These are phyloP conservation scores for Vanilla planifolia DNA, from an alignment of 106 monocot species.

Conservation along the genomic window DNA sequence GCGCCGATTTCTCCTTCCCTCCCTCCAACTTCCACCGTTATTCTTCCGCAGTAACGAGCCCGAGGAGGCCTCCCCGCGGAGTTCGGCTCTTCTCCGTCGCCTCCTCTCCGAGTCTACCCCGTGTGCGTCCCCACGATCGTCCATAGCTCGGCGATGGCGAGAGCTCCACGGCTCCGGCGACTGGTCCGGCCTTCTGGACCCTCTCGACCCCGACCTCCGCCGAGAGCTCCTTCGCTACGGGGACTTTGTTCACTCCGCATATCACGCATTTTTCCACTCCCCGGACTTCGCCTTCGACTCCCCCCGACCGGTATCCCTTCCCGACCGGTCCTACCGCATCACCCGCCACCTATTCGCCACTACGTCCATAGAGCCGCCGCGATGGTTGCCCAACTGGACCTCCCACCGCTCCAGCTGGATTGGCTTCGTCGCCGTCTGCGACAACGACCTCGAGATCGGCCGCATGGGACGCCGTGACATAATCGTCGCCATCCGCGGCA, in stretches of 20 bases:
- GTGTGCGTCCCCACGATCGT: slow-evolving; percentile 39
- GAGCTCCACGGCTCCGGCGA: slow-evolving; percentile 53
- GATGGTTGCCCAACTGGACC: background rate
- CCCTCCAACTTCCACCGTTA: slow-evolving; percentile 28
- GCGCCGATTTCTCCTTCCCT: background rate
- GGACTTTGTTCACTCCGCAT: slow-evolving; percentile 72
- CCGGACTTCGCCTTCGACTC: slow-evolving; percentile 15
- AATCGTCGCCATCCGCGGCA: slow-evolving; percentile 8
- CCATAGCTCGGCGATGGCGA: slow-evolving; percentile 41
- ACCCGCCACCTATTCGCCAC: slow-evolving; percentile 67
- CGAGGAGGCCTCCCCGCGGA: slow-evolving; percentile 23
- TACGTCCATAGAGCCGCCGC: slow-evolving; percentile 49
- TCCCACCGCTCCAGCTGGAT: slow-evolving; percentile 25
- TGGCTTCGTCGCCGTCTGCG: slow-evolving; percentile 37
- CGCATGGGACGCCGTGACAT: slow-evolving; percentile 23
- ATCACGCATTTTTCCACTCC: slow-evolving; percentile 40
- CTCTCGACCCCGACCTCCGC: slow-evolving; percentile 72
- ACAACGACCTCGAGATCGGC: slow-evolving; percentile 18
- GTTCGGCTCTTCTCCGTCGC: slow-evolving; percentile 15
- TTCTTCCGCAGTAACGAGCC: background rate
- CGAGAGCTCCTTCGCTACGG: slow-evolving; percentile 91
- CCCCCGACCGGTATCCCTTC: slow-evolving; percentile 16
- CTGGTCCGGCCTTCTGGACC: slow-evolving; percentile 76
- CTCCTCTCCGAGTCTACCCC: slow-evolving; percentile 25
- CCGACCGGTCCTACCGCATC: slow-evolving; percentile 48